Conservation (phyloP, 768 basidiomycete genomes). For the Cystobasidium onofrii region DNA sequence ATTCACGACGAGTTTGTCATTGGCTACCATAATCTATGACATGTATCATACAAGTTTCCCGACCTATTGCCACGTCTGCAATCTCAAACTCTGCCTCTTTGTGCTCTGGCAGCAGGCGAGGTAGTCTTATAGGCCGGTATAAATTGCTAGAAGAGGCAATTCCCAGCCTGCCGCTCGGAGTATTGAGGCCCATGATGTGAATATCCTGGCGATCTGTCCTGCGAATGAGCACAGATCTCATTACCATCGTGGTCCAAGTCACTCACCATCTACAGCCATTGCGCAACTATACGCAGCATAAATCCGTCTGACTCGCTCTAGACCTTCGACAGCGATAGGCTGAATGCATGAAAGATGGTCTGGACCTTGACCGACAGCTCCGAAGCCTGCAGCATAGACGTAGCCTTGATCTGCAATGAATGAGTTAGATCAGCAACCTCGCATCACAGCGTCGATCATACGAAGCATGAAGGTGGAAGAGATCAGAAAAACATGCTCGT, state of each 20-base stretch:
- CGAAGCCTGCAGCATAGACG: slow-evolving; percentile 23
- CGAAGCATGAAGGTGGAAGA: background rate
- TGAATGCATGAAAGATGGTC: background rate
- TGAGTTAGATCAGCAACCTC: background rate
- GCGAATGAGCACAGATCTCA: too few species aligned
- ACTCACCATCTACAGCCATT: slow-evolving; percentile 6
- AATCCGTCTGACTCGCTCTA: slow-evolving; percentile 1
- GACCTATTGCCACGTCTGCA: background rate
- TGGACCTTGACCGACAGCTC: slow-evolving; percentile 12
- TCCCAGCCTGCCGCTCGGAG: slow-evolving; percentile 11
- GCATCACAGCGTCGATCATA: background rate
- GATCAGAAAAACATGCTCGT: slow-evolving; percentile 27
- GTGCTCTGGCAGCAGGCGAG: background rate
- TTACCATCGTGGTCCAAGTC: too few species aligned
- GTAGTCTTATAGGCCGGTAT: background rate
- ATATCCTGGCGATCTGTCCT: background rate
- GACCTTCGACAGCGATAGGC: background rate
- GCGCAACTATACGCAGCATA: slow-evolving; percentile 7
- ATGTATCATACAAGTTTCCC: background rate
- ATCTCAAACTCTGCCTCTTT: background rate
- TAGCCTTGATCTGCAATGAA: background rate
- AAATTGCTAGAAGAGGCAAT: background rate
- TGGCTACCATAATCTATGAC: background rate
- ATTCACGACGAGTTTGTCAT: too few species aligned
- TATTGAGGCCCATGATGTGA: slow-evolving; percentile 15